These are phyloP conservation scores for Penicillium thymicola DNA, from an alignment of 2,329 filamentous ascomycete genomes.

Conservation along the genomic window DNA sequence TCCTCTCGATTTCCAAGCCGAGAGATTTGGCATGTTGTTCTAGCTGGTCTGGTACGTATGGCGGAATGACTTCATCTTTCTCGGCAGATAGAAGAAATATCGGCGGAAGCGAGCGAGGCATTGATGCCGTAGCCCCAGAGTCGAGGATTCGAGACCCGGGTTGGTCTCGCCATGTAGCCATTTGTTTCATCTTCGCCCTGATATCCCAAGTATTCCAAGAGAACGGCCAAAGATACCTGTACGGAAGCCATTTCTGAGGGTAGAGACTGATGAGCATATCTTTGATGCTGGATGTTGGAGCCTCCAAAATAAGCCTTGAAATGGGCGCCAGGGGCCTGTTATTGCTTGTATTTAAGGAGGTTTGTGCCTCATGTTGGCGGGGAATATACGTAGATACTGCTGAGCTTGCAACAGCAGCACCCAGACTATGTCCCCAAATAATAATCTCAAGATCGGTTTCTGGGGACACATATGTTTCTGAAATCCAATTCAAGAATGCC, in stretches of 20 bases:
- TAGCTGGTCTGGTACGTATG: conserved; percentile 34
- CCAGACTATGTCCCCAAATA: conserved; percentile 76
- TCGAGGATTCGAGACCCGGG: background rate
- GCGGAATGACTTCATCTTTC: conserved; percentile 46
- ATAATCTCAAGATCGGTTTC: conserved; percentile 44
- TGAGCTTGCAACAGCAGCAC: conserved; percentile 66
- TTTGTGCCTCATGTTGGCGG: background rate
- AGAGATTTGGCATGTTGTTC: conserved; percentile 35
- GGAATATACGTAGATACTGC: conserved; percentile 49
- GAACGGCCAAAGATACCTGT: conserved; percentile 71
- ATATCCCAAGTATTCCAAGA: conserved; percentile 60
- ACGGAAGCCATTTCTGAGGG: conserved; percentile 76
- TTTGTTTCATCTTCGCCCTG: conserved; percentile 37
- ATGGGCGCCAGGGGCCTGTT: conserved; percentile 24
- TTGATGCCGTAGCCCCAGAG: background rate
- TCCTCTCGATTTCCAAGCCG: conserved; percentile 36
- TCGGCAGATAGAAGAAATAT: conserved; percentile 43
- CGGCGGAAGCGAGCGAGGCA: conserved; percentile 18
- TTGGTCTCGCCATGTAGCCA: conserved; percentile 31
- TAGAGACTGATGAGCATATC: conserved; percentile 71
- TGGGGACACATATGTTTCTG: conserved; percentile 35
- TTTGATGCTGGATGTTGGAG: conserved; percentile 68
- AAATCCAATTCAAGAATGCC: conserved; percentile 63
- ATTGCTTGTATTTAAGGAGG: background rate
- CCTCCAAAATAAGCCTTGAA: conserved; percentile 64